These are phyloP conservation scores for Mollisia scopiformis DNA, from an alignment of 2,329 filamentous ascomycete species.

Conservation along the genomic window DNA sequence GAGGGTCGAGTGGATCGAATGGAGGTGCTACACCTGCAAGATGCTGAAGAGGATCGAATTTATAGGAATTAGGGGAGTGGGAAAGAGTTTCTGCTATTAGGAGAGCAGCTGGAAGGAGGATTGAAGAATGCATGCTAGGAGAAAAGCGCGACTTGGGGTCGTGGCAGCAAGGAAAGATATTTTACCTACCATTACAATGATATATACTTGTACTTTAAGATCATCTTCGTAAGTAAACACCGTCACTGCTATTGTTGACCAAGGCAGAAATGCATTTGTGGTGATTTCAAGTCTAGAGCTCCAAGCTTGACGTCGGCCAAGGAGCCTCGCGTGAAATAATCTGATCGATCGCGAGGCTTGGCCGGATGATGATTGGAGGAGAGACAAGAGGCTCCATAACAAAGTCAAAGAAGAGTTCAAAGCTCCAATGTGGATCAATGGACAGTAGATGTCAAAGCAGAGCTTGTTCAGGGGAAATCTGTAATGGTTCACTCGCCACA, in stretches of 20 bases:
- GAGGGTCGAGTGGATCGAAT: slow-evolving; percentile 50
- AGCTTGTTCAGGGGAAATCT: not conserved
- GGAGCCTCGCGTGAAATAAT: not conserved
- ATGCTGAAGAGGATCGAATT: slow-evolving; percentile 51
- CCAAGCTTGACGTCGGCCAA: slow-evolving; percentile 10
- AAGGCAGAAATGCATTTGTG: not conserved
- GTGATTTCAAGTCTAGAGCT: not conserved
- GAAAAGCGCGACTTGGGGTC: not conserved
- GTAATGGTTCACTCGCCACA: not conserved
- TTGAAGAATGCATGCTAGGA: slow-evolving; percentile 1
- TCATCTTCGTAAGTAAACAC: not conserved
- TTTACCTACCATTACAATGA: not conserved
- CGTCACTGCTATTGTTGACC: not conserved
- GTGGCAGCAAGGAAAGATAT: not conserved
- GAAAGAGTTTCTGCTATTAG: slow-evolving; percentile 4
- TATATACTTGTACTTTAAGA: slow-evolving; percentile 4
- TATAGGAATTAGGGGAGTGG: slow-evolving; percentile 35
- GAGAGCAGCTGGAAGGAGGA: slow-evolving; percentile 17
- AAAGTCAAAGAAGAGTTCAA: not conserved
- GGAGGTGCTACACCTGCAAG: slow-evolving; percentile 53
- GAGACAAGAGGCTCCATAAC: not conserved
- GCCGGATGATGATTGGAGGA: not conserved
- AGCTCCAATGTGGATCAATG: not conserved
- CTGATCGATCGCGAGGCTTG: not conserved
- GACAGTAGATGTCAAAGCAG: not conserved